A percentile compares a stretch with the other conserved stretches of the same genome.
Conservation (phyloP, 1,284 basidiomycete species). For the Meripilus lineatus region DNA sequence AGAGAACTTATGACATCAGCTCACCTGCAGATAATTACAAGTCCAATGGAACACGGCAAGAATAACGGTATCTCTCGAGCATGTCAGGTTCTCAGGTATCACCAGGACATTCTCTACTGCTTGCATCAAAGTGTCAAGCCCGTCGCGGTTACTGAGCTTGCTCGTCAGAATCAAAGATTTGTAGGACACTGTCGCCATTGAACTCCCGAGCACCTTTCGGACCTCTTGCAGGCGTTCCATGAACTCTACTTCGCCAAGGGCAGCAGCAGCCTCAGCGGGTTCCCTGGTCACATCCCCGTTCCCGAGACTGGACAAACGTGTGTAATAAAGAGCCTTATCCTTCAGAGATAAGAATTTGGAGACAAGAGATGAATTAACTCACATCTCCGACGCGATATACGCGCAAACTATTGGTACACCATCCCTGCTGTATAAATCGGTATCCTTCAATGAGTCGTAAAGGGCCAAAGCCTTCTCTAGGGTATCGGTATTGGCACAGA, state of each 20-base stretch:
- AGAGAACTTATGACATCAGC: background rate
- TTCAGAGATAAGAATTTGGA: background rate
- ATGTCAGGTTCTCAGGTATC: background rate
- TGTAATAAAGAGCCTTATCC: background rate
- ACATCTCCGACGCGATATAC: constrained; percentile 5
- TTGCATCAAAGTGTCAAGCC: background rate
- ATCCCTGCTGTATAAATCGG: background rate
- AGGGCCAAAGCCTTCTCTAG: background rate
- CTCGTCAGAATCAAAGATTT: background rate
- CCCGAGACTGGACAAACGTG: background rate
- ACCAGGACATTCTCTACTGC: background rate
- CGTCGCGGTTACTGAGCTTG: no score
- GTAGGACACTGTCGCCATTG: constrained; percentile 1
- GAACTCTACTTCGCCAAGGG: background rate
- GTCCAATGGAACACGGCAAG: background rate
- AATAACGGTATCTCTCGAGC: background rate
- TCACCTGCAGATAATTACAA: background rate
- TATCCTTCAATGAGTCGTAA: background rate
- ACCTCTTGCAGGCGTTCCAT: background rate
- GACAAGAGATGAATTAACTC: background rate
- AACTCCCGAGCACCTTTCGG: background rate
- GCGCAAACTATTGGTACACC: constrained; percentile 2
- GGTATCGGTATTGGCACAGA: background rate
- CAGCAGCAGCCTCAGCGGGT: background rate
- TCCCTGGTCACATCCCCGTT: constrained; percentile 4